Evolutionary conservation across 2,329 filamentous ascomycete genomes (phyloP), one percentile per base, ranked within the genome.

Genomic region (Pseudomassariella vexata): DNA sequence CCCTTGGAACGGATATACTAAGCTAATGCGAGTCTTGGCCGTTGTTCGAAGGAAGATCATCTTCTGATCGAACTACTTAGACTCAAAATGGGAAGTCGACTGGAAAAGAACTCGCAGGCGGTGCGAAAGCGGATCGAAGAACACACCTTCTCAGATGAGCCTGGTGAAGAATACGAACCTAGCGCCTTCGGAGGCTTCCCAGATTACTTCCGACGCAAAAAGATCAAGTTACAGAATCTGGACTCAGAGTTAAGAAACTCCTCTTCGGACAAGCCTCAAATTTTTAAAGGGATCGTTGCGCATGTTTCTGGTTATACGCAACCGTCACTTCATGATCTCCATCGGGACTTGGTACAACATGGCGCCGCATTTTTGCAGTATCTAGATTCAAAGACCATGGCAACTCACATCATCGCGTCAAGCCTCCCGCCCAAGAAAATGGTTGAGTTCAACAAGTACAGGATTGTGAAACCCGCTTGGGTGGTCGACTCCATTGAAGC

Each of bases 231-330:
- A 4, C 92, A 96, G 58, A 98, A 98, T 50, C 74, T 92, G 19
- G 92, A 98, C 59, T 80, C 79, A 7, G 77, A 94, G 33, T 67
- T 94, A 26, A 80, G 90, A 37, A 73, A 82, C 19, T 66, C 76
- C 4, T 75, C 79, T 2, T 59, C 65, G 1, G 79, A 82, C 44
- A 86, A 84, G 42, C 86, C 88, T 8, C 78, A 76, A 40, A 87
- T 98, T 32, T 98, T 98, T 68, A 86, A 82, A 45, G 88, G 87
- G 1, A 73, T 96, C 7, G 88, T 95, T 9, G 87, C 82, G 8
- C 86, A 95, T 59, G 83, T 98, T 16, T 94, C 89, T 47, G 92
- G 92, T 29, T 98, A 96, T 54, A 98, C 92, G 1, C 90, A 96
- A 48, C 92, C 92, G 1, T 87, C 89, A 2, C 66, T 95, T 32